Conservation (phyloP, 257 asterid genomes). For the Nicotiana knightiana region DNA sequence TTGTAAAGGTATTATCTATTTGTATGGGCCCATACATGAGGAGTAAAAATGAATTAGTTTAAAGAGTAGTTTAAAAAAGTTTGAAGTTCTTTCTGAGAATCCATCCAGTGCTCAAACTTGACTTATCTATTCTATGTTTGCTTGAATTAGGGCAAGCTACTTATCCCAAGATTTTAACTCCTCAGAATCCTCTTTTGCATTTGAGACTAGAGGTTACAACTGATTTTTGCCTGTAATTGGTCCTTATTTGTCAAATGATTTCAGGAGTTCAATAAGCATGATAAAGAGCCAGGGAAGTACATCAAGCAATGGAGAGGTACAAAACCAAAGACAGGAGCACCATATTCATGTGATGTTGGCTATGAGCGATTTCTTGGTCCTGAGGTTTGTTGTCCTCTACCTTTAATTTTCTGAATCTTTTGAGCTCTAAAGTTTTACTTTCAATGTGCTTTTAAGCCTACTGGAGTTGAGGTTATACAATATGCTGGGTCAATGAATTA, state of each 20-base stretch:
- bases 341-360: constrained; percentile 90
- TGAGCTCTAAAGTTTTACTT: not conserved
- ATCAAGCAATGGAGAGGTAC: constrained; percentile 91
- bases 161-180: not conserved
- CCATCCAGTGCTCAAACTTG: not conserved
- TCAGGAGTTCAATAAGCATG: constrained; percentile 95
- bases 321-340: constrained; percentile 95
- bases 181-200: not conserved
- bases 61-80: not conserved
- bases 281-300: constrained; percentile 83
- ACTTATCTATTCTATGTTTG: not conserved
- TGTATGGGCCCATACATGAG: not conserved
- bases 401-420: constrained; percentile 18
- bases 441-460: not conserved
- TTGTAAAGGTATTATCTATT: constrained; percentile 69
- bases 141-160: not conserved
- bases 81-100: not conserved
- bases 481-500: not conserved
- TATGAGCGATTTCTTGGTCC: constrained; percentile 99
- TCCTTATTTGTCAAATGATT: constrained; percentile 18
- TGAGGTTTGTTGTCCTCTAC: constrained; percentile 52
- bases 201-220: constrained; percentile 1
- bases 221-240: constrained; percentile 13
- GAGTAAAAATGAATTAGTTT: not conserved
- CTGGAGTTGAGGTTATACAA: not conserved